Base-by-base conservation (phyloP, 768 basidiomycete species). In the Suillus subalutaceus region DNA sequence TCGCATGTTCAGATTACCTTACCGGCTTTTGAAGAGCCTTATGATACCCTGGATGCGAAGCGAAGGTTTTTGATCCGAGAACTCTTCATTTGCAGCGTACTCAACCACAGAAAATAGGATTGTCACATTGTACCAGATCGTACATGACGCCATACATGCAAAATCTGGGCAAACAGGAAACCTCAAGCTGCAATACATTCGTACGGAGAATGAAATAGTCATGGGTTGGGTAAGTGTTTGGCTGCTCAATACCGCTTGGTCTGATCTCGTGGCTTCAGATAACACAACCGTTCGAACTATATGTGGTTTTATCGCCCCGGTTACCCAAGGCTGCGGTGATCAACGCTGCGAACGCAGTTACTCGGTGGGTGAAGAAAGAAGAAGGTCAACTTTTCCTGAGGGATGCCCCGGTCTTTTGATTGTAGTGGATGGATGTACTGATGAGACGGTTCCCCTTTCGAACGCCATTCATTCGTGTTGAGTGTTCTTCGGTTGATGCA, bases 281-380 rank as follows among this genome's bases (percentile, higher is more conserved):
- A 66, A 97, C 96, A 0, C 92, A 95, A 72, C 90, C 90, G 0
- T 98, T 97, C 73, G 97, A 99, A 76, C 79, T 99, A 18, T 99
- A 97, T 74, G 78, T 97, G 60, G 83, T 91, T 0, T 75, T 96
- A 16, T 93, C 94, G 1, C 92, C 94, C 12, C 83, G 85, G 58
- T 74, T 98, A 62, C 93, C 97, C 7, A 98, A 98, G 83, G 90
- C 89, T 61, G 94, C 92, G 0, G 90, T 88, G 1, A 89, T 98
- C 16, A 87, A 89, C 15, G 92, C 95, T 6, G 97, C 97, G 9
- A 97, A 98, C 74, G 84, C 90, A 1, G 91, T 98, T 32, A 89
- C 90, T 26, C 82, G 90, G 18, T 99, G 97, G 97, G 89, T 97
- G 6, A 90, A 92, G 83, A 91, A 88, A 70, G 93, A 97, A 72